phyloP scores from a whole-genome alignment of 2,329 filamentous ascomycete genomes.

The Colletotrichum chlorophyti region DNA sequence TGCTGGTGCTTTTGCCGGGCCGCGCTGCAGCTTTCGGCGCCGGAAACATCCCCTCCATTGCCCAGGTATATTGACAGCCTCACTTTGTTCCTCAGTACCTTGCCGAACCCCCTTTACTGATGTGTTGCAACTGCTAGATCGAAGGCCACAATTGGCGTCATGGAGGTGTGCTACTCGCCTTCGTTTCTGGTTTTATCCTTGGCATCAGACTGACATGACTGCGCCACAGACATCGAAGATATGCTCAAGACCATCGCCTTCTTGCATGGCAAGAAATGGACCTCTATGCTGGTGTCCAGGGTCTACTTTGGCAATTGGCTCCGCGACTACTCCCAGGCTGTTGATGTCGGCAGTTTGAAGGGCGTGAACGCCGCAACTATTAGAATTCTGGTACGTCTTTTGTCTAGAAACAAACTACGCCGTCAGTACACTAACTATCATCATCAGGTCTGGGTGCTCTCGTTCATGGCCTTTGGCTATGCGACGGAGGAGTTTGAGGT shows the following conservation, averaged over 20 bases:
- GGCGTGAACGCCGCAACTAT: conserved; percentile 81
- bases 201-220: conserved; percentile 2
- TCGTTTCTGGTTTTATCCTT: neutral
- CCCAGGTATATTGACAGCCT: conserved; percentile 42
- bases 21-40: conserved; percentile 70
- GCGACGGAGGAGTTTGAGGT: conserved; percentile 88
- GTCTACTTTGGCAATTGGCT: conserved; percentile 90
- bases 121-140: conserved; percentile 51
- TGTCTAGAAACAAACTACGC: neutral
- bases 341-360: conserved; percentile 82
- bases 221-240: conserved; percentile 74
- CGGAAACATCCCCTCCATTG: conserved; percentile 74
- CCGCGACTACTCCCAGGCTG: conserved; percentile 83
- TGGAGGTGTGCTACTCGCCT: conserved; percentile 54
- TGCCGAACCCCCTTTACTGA: neutral
- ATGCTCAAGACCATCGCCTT: conserved; percentile 80
- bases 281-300: conserved; percentile 76
- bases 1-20: conserved; percentile 64
- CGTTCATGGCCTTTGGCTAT: conserved; percentile 83
- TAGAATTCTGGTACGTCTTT: conserved; percentile 65
- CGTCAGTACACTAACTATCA: conserved; percentile 9
- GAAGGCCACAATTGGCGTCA: conserved; percentile 75
- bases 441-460: conserved; percentile 74
- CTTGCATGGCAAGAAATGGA: conserved; percentile 85
- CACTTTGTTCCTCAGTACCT: neutral